Base-by-base conservation (phyloP, 805 yeast genomes). In the Groenewaldozyma salmanticensis region DNA sequence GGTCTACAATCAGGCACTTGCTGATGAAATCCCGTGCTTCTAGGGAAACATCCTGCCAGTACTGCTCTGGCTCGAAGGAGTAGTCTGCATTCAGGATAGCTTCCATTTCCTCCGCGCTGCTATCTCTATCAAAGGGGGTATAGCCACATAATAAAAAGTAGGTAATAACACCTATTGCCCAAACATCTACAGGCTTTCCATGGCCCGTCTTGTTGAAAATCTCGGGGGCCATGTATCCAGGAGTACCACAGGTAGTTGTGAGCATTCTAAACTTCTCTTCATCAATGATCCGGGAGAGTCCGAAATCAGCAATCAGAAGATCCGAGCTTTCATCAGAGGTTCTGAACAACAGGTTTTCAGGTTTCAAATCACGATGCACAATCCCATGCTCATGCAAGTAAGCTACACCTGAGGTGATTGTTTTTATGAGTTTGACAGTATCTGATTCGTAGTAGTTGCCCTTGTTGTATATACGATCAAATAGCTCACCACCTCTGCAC, bases 151-250 rank as follows among this genome's bases (percentile, higher is more conserved):
- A 67, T 70, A 80, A 70, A 51, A 81, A 80, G 55, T 80, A 81
- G 1, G 79, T 70, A 27, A 79, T 63, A 2, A 81, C 86, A 2
- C 88, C 90, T 21, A 81, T 64, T 0, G 88, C 81, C 90, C 90
- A 81, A 24, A 81, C 66, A 53, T 81, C 90, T 2, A 80, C 79
- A 2, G 74, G 69, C 46, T 62, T 67, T 20, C 72, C 72, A 50
- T 80, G 81, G n/a, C 76, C 75, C 32, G 62, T 55, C 38, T 71
- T 63, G 13, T 64, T 57, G 41, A 74, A 64, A 32, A 81, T 67
- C 53, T 81, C 88, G 1, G 90, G 90, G 0, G 88, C 81, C 72
- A 81, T 75, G 58, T 81, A 81, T 17, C 83, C 77, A 4, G 81
- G 70, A 1, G 90, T 81, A 0, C 90, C 90, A 52, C 80, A 67